phyloP scores from a whole-genome alignment of 768 basidiomycete genomes.

The Rhizopogon vinicolor region DNA sequence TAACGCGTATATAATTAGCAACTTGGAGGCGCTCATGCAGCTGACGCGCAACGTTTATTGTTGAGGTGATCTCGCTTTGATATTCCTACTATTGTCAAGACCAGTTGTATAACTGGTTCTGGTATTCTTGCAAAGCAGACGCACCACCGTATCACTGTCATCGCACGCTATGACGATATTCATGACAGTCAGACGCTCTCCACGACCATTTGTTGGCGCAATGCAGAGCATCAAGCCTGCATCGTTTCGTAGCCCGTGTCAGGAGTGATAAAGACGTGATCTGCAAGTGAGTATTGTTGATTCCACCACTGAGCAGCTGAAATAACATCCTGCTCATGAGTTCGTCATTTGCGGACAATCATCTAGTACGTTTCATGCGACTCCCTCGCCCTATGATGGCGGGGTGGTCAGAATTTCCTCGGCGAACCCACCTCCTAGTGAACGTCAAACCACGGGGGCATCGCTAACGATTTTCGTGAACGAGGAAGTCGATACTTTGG shows the following conservation, averaged over 20 bases:
- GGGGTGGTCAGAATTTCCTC: too few species aligned
- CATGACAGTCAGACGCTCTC: background rate
- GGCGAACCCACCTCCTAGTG: too few species aligned
- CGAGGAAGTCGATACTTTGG: too few species aligned
- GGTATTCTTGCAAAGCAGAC: background rate
- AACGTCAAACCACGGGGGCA: too few species aligned
- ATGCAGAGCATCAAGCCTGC: background rate
- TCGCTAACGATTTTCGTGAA: too few species aligned
- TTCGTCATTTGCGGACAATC: too few species aligned
- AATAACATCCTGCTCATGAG: too few species aligned
- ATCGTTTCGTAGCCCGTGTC: background rate
- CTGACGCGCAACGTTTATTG: too few species aligned
- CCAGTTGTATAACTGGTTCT: background rate
- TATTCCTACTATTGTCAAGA: background rate
- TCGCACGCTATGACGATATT: too few species aligned
- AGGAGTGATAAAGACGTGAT: background rate
- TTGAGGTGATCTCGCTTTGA: background rate
- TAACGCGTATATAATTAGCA: background rate
- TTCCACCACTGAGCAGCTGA: background rate
- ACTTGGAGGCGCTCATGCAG: background rate
- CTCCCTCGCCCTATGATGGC: too few species aligned
- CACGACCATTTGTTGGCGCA: background rate
- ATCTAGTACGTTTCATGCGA: too few species aligned
- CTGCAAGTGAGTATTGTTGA: background rate
- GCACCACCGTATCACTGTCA: background rate